These are phyloP conservation scores for Cladosporium halotolerans DNA, from an alignment of 2,329 filamentous ascomycete species.

Conservation along the genomic window DNA sequence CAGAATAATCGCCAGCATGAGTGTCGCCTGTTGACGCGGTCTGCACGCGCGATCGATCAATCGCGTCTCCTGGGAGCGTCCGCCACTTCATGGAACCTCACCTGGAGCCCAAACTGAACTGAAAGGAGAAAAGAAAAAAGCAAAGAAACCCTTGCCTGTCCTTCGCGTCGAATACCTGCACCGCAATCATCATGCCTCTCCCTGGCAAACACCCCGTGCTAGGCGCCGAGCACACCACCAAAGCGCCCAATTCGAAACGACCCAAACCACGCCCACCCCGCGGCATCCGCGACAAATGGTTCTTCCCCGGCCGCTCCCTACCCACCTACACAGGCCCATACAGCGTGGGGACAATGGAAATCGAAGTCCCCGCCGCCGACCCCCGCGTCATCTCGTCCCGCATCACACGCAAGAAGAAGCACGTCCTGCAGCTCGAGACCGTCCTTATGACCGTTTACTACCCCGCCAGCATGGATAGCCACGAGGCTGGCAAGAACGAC, in stretches of 20 bases:
- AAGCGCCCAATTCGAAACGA: constrained; percentile 36
- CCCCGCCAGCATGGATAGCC: constrained; percentile 43
- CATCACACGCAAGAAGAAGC: constrained; percentile 43
- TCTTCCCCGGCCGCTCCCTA: constrained; percentile 39
- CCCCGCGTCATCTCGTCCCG: constrained; percentile 43
- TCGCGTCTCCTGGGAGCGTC: too few relatives aligned
- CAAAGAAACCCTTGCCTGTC: too few relatives aligned
- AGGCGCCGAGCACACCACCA: constrained; percentile 5
- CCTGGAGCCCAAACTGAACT: too few relatives aligned
- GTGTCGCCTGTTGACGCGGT: too few relatives aligned
- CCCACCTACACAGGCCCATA: constrained; percentile 50
- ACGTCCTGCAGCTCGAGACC: constrained; percentile 50
- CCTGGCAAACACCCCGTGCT: constrained; percentile 5
- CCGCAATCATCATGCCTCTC: not conserved
- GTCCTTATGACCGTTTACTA: constrained; percentile 63
- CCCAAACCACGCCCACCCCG: constrained; percentile 44
- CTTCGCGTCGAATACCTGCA: not conserved
- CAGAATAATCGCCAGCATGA: too few relatives aligned
- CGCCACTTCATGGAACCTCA: too few relatives aligned
- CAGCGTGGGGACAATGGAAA: constrained; percentile 47
- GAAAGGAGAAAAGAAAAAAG: too few relatives aligned
- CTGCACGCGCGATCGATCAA: too few relatives aligned
- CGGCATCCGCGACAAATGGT: constrained; percentile 43
- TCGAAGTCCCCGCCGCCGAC: constrained; percentile 46
- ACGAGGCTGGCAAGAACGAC: constrained; percentile 19